Evolutionary conservation across 2,329 filamentous ascomycete species (phyloP), one percentile per base, ranked within the genome.

Genomic region (Aspergillus novoparasiticus): DNA sequence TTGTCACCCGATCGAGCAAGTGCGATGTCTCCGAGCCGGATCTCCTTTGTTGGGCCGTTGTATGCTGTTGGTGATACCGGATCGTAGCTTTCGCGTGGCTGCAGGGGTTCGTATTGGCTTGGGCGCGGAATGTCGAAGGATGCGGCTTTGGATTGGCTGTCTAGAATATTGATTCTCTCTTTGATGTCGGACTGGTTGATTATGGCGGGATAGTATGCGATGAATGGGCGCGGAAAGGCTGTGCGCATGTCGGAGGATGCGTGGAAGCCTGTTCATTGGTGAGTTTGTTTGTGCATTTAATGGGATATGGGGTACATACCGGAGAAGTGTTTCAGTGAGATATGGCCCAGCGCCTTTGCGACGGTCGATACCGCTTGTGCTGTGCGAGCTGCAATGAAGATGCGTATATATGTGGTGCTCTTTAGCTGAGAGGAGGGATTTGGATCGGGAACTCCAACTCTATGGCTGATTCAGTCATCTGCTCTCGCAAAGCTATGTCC

Each of bases 371-470:
- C 69, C 0, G 70, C 67, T 1, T 69, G 68, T 16, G 67, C 59
- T 3, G 73, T 67, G 14, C 65, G 71, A 6, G 81, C 76, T 67
- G 82, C 78, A 3, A 77, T 74, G 57, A 83, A 82, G 23, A 83
- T 73, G 16, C 82, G 78, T 57, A 83, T 71, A 63, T 81, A 82
- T 3, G 80, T 82, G 2, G 81, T 84, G 46, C 80, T 78, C 3
- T 74, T 68, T 6, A 78, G 68, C 66, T 84, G 81, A 8, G 69
- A 75, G 2, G 66, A 59, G 3, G 82, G 81, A 45, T 83, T 79
- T 10, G 67, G 23, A 16, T 70, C 71, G 4, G 80, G 76, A 0
- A 76, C 73, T 19, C 79, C 80, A 9, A 81, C 69, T 32, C 75
- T 75, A 58, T 10, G 6, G 4, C 12, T 2, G 3, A 10, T 6